Evolutionary conservation across 2,329 filamentous ascomycete genomes (phyloP).

Genomic region (Dactylellina sp.): DNA sequence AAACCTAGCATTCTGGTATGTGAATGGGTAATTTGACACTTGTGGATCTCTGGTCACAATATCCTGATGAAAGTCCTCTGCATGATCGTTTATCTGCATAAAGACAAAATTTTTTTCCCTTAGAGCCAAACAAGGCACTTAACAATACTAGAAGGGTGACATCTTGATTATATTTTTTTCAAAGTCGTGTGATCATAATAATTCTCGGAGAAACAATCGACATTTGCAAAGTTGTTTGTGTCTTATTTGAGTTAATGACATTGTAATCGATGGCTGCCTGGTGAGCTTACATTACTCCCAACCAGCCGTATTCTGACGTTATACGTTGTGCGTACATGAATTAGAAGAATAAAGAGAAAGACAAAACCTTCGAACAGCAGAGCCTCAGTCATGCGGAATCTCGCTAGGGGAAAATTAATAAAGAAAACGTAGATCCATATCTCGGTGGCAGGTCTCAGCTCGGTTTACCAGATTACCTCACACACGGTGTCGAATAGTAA

Average conservation of each 20-base stretch:
- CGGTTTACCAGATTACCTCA: not conserved
- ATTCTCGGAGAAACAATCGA: too few relatives aligned
- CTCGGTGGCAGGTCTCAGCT: not conserved
- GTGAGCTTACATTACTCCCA: not conserved
- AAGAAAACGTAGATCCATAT: conserved; percentile 11
- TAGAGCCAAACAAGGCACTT: not conserved
- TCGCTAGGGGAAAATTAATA: conserved; percentile 1
- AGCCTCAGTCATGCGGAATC: not conserved
- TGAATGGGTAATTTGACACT: not conserved
- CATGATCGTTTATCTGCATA: too few relatives aligned
- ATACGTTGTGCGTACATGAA: not conserved
- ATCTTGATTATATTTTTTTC: too few relatives aligned
- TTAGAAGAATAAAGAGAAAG: not conserved
- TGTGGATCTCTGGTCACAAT: too few relatives aligned
- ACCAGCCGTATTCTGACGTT: not conserved
- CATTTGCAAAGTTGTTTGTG: too few relatives aligned
- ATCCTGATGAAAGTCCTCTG: too few relatives aligned
- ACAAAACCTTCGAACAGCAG: not conserved
- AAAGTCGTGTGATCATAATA: too few relatives aligned
- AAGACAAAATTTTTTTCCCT: too few relatives aligned
- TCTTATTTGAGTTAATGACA: not conserved
- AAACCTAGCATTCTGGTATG: conserved; percentile 18
- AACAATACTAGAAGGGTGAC: too few relatives aligned
- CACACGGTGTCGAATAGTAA: not conserved
- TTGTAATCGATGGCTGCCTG: not conserved